Percentiles rank a stretch among this genome's conserved stretches.
Conservation (phyloP, 2,329 filamentous ascomycete species). For the Tolypocladium guangdongense region DNA sequence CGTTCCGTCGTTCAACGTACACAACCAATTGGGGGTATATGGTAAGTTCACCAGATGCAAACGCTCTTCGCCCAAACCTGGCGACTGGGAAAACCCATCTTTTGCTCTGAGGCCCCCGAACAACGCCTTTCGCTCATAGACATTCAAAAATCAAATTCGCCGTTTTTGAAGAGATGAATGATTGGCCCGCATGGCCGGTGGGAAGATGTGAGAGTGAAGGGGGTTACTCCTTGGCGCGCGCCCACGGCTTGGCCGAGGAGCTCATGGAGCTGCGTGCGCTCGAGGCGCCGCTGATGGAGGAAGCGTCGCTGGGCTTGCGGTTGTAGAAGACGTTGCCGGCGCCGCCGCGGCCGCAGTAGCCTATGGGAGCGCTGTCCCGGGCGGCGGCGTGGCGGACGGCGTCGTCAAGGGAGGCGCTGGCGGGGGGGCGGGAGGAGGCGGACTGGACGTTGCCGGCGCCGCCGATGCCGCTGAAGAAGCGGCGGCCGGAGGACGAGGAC, state of each 20-base stretch:
- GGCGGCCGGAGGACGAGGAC: conserved; percentile 24
- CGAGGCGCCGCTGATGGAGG: conserved; percentile 14
- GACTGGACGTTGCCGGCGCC: conserved; percentile 53
- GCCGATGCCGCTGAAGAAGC: conserved; percentile 56
- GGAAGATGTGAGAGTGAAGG: conserved; percentile 7
- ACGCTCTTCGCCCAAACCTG: conserved; percentile 13
- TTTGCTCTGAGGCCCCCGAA: conserved; percentile 22
- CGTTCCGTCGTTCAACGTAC: conserved; percentile 1
- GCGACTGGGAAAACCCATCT: conserved; percentile 7
- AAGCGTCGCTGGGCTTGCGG: conserved; percentile 23
- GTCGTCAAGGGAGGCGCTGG: conserved; percentile 39
- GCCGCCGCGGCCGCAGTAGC: conserved; percentile 56
- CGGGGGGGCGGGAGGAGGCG: conserved; percentile 24
- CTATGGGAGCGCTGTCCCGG: conserved; percentile 32
- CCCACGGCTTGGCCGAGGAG: conserved; percentile 21
- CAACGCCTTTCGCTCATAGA: conserved; percentile 15
- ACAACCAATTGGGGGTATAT: conserved; percentile 25
- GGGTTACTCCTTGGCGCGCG: conserved; percentile 21
- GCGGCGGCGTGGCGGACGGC: conserved; percentile 31
- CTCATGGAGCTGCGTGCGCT: conserved; percentile 27
- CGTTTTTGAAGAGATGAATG: background rate
- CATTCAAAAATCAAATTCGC: background rate
- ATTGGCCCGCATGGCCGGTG: background rate
- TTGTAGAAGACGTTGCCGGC: conserved; percentile 58
- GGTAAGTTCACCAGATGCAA: conserved; percentile 35